These are phyloP conservation scores for Globisporangium nodosum DNA, from an alignment of 352 stramenopile genomes.

Conservation along the genomic window DNA sequence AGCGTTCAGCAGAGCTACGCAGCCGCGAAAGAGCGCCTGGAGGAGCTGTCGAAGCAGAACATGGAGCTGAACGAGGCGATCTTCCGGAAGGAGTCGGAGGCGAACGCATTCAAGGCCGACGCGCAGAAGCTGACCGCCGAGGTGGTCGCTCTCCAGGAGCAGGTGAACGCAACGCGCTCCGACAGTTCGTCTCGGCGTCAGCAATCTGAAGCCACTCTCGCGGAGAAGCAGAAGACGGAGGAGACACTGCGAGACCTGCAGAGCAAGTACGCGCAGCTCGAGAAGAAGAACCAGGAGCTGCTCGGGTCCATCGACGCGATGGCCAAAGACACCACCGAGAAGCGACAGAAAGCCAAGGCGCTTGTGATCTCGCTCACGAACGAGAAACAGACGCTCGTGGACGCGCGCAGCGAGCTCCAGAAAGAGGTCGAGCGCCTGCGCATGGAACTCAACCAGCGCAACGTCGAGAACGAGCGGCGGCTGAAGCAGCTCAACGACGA, in stretches of 20 bases:
- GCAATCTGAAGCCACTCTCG: constrained; percentile 32
- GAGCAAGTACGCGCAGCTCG: constrained; percentile 28
- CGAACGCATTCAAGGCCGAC: constrained; percentile 35
- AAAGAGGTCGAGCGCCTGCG: constrained; percentile 66
- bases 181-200: constrained; percentile 39
- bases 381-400: constrained; percentile 51
- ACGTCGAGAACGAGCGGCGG: constrained; percentile 63
- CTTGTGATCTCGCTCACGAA: constrained; percentile 58
- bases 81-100: constrained; percentile 45
- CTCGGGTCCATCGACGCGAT: constrained; percentile 27
- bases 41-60: constrained; percentile 48
- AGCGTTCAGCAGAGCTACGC: constrained; percentile 34
- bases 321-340: constrained; percentile 56
- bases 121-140: constrained; percentile 40
- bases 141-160: constrained; percentile 29
- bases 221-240: constrained; percentile 42
- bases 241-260: constrained; percentile 27
- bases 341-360: constrained; percentile 66
- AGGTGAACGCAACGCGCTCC: constrained; percentile 32
- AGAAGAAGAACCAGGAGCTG: constrained; percentile 60
- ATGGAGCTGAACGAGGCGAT: constrained; percentile 51
- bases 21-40: constrained; percentile 27
- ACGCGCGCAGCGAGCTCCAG: constrained; percentile 41
- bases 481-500: constrained; percentile 60
- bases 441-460: constrained; percentile 73